A percentile compares a stretch with the other conserved stretches of the same genome.
phyloP scores from a whole-genome alignment of 1,139 yeast species.

The Lodderomyces metapsilosis region DNA sequence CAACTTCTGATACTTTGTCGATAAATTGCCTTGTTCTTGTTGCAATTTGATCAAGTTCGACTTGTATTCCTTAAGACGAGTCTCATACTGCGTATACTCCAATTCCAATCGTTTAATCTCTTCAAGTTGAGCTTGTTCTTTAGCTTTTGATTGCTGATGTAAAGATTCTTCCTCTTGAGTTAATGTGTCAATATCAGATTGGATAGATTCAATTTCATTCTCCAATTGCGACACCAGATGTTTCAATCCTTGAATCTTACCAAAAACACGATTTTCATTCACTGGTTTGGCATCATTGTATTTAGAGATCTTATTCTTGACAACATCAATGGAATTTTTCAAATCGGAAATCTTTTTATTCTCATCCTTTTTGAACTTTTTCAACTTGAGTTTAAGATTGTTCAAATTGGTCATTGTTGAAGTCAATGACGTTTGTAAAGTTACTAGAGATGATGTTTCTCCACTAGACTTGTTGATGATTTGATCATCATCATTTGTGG shows the following conservation, averaged over 20 bases:
- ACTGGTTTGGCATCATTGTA: constrained; percentile 21
- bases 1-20: constrained; percentile 28
- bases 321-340: constrained; percentile 56
- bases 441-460: constrained; percentile 50
- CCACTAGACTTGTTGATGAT: constrained; percentile 37
- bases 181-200: constrained; percentile 20
- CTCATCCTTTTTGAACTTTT: constrained; percentile 63
- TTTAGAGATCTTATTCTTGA: constrained; percentile 50
- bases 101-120: constrained; percentile 26
- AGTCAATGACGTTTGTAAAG: constrained; percentile 61
- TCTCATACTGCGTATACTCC: constrained; percentile 26
- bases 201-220: constrained; percentile 30
- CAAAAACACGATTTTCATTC: constrained; percentile 31
- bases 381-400: constrained; percentile 49
- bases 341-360: constrained; percentile 52
- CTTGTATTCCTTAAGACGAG: constrained; percentile 23
- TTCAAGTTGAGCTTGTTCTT: constrained; percentile 21
- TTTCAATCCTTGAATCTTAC: constrained; percentile 43
- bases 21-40: constrained; percentile 21
- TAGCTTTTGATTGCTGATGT: constrained; percentile 18
- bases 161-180: constrained; percentile 18
- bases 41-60: constrained; percentile 23
- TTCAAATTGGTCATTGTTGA: constrained; percentile 58
- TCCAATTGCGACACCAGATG: constrained; percentile 44
- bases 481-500: constrained; percentile 23